Conservation (phyloP, 495 filamentous ascomycete genomes). For the Xylaria palmicola region DNA sequence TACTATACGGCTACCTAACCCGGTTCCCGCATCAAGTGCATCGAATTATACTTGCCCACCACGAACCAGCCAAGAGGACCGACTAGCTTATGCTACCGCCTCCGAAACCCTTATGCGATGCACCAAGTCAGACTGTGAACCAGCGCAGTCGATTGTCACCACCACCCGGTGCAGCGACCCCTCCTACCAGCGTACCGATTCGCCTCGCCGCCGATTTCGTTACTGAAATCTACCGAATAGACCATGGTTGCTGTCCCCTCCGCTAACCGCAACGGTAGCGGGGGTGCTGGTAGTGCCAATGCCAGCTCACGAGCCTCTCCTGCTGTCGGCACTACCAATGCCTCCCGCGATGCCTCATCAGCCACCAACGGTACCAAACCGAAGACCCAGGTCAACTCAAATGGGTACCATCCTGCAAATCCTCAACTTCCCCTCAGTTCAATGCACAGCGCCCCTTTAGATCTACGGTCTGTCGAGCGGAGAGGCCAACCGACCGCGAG, state of each 20-base stretch:
- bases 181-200: neutral
- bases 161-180: constrained; percentile 8
- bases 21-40: neutral
- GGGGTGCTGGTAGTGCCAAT: constrained; percentile 36
- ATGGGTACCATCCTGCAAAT: constrained; percentile 52
- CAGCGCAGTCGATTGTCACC: constrained; percentile 26
- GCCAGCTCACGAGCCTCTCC: constrained; percentile 50
- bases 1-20: neutral
- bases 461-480: constrained; percentile 88
- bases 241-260: constrained; percentile 44
- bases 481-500: constrained; percentile 73
- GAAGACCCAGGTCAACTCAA: constrained; percentile 48
- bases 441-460: constrained; percentile 61
- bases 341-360: constrained; percentile 30
- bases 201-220: constrained; percentile 2
- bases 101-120: constrained; percentile 28
- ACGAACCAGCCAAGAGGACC: neutral
- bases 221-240: constrained; percentile 7
- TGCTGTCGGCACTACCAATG: constrained; percentile 34
- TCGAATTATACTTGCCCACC: neutral
- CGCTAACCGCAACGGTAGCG: constrained; percentile 35
- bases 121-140: constrained; percentile 22
- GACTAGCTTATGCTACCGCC: constrained; percentile 8
- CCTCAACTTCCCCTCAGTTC: constrained; percentile 50
- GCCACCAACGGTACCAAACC: constrained; percentile 40